Conservation (phyloP, 73 alveolate species). For the Uronychia binucleata region DNA sequence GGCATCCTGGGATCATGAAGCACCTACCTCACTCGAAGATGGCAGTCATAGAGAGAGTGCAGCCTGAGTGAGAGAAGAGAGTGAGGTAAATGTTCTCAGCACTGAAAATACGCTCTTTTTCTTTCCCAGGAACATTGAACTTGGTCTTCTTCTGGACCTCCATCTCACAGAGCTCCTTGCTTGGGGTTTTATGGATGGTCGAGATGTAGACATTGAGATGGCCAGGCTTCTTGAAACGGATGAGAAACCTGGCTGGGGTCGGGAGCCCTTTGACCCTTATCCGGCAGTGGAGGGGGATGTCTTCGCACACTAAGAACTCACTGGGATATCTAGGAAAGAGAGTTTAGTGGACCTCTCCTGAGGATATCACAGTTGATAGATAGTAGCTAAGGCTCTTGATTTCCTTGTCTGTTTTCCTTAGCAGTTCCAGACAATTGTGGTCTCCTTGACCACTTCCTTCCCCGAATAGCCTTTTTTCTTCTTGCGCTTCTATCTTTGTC, state of each 20-base stretch:
- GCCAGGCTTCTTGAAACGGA: neutral
- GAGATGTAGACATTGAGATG: neutral
- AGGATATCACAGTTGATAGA: neutral
- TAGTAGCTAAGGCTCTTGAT: neutral
- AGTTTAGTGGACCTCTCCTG: conserved; percentile 3
- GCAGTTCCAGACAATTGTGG: neutral
- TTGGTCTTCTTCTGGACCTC: neutral
- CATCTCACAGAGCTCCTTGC: neutral
- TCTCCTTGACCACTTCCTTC: neutral
- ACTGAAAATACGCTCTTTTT: neutral
- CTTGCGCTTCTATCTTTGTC: neutral
- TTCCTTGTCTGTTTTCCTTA: conserved; percentile 2
- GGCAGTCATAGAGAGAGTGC: neutral
- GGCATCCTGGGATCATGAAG: neutral
- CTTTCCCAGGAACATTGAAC: neutral
- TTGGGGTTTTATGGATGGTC: neutral
- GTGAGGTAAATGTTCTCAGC: neutral
- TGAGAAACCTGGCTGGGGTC: neutral
- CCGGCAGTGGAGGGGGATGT: neutral
- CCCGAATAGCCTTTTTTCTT: neutral
- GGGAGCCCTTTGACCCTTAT: neutral
- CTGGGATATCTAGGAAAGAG: neutral
- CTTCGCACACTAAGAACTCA: neutral
- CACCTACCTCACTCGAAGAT: neutral
- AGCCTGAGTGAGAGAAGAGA: neutral